Evolutionary conservation across 148 eudicot species (phyloP).

Genomic region (Rhododendron ovatum): DNA sequence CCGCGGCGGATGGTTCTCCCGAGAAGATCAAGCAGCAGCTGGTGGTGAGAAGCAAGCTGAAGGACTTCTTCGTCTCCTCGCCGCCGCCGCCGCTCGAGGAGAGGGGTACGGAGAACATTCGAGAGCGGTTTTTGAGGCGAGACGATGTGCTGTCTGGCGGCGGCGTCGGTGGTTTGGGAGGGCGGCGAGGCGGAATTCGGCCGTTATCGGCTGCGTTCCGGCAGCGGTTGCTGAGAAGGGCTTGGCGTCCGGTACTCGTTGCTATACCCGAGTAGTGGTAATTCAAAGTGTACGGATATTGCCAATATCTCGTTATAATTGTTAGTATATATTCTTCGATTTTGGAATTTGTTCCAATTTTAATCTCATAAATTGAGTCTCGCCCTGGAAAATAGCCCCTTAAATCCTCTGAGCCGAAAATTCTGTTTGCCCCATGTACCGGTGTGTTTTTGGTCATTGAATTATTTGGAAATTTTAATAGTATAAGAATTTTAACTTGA

Average conservation of each 20-base stretch:
- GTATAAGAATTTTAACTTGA: too few species aligned
- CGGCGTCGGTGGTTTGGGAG: conserved; percentile 6
- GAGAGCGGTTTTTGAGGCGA: conserved; percentile 21
- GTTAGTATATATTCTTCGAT: not conserved
- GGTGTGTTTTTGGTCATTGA: too few species aligned
- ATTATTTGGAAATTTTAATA: too few species aligned
- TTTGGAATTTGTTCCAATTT: not conserved
- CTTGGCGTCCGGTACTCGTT: conserved; percentile 83
- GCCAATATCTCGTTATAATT: not conserved
- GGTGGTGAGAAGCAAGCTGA: conserved; percentile 50
- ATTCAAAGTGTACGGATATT: conserved; percentile 30
- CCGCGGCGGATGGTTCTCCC: not conserved
- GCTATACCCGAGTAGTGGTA: conserved; percentile 61
- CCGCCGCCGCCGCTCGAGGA: conserved; percentile 43
- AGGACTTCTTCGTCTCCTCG: conserved; percentile 73
- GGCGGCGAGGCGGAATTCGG: conserved; percentile 33
- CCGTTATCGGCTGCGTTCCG: conserved; percentile 69
- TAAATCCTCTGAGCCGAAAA: too few species aligned
- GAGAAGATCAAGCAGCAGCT: conserved; percentile 26
- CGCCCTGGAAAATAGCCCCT: not conserved
- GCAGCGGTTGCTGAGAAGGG: conserved; percentile 70
- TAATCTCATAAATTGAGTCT: not conserved
- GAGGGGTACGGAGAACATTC: conserved; percentile 9
- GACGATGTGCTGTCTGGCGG: conserved; percentile 10
- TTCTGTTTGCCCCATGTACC: too few species aligned